These are phyloP conservation scores for Triglochin maritima DNA, from an alignment of 106 monocot species.

Conservation along the genomic window DNA sequence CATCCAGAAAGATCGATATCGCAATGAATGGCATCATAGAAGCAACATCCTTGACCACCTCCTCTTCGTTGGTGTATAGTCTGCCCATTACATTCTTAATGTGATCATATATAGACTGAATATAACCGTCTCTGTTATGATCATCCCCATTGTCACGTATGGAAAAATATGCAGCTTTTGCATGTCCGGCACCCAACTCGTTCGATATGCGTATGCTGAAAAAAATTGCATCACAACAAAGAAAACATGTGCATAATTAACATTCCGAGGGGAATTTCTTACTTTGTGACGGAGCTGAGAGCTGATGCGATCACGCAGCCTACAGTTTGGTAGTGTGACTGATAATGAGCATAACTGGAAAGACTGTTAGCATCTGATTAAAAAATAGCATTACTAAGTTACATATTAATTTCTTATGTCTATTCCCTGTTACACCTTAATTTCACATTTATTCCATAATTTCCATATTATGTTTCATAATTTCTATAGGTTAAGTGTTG, in stretches of 20 bases:
- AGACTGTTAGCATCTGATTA: not conserved
- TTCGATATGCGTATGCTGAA: conserved; percentile 63
- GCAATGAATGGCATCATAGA: conserved; percentile 71
- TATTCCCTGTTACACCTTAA: not conserved
- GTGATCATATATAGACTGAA: conserved; percentile 27
- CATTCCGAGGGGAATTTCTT: no score
- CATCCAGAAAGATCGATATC: conserved; percentile 24
- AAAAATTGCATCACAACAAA: no score
- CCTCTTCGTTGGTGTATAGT: conserved; percentile 52
- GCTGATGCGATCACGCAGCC: not conserved
- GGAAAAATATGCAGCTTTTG: conserved; percentile 31
- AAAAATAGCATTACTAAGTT: not conserved
- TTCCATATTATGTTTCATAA: no score
- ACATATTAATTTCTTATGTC: no score
- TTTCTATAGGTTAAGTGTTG: no score
- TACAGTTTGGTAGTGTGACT: not conserved
- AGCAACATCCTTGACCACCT: conserved; percentile 46
- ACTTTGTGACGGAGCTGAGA: conserved; percentile 3
- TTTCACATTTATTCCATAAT: not conserved
- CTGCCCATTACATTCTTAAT: conserved; percentile 38
- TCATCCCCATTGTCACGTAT: conserved; percentile 29
- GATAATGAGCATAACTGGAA: not conserved
- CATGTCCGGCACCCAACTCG: conserved; percentile 55
- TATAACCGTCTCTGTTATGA: conserved; percentile 31
- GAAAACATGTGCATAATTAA: no score